A percentile compares a stretch with the other conserved stretches of the same genome.
These are phyloP conservation scores for Endocarpon pusillum DNA, from an alignment of 495 filamentous ascomycete species.

Conservation along the genomic window DNA sequence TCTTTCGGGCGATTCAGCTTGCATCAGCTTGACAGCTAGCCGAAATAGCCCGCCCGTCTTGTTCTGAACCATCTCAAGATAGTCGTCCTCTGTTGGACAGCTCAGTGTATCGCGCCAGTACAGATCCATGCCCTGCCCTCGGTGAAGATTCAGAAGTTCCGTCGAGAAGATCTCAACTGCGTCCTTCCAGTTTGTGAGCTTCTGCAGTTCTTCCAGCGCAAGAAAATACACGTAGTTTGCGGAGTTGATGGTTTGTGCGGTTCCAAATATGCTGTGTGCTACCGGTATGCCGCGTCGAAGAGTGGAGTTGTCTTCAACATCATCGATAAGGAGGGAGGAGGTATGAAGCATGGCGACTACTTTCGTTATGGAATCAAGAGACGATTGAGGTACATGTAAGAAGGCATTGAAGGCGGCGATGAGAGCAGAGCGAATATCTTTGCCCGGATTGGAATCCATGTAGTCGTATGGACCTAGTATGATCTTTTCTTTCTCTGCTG, in stretches of 20 bases:
- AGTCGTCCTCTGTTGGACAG: slow-evolving; percentile 89
- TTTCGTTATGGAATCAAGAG: slow-evolving; percentile 65
- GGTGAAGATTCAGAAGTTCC: slow-evolving; percentile 83
- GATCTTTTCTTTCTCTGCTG: slow-evolving; percentile 56
- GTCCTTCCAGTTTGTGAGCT: slow-evolving; percentile 45
- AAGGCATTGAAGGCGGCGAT: slow-evolving; percentile 84
- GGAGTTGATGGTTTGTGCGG: slow-evolving; percentile 90
- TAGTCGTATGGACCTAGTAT: slow-evolving; percentile 80
- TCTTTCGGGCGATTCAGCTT: slow-evolving; percentile 59
- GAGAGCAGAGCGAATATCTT: slow-evolving; percentile 73
- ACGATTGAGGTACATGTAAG: slow-evolving; percentile 65
- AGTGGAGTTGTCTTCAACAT: slow-evolving; percentile 70
- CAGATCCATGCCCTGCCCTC: slow-evolving; percentile 93
- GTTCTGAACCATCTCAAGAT: slow-evolving; percentile 96
- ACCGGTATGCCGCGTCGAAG: slow-evolving; percentile 83
- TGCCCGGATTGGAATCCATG: slow-evolving; percentile 69
- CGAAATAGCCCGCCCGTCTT: slow-evolving; percentile 95
- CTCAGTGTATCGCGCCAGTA: slow-evolving; percentile 92
- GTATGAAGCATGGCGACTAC: slow-evolving; percentile 92
- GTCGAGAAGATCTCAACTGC: slow-evolving; percentile 69
- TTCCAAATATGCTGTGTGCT: slow-evolving; percentile 86
- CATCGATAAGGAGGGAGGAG: slow-evolving; percentile 80
- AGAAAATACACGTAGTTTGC: slow-evolving; percentile 95
- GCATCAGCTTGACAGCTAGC: slow-evolving; percentile 89
- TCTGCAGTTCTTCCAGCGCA: slow-evolving; percentile 65